phyloP scores from a whole-genome alignment of 1,284 basidiomycete genomes.

The Fistulinella cinereoalba region DNA sequence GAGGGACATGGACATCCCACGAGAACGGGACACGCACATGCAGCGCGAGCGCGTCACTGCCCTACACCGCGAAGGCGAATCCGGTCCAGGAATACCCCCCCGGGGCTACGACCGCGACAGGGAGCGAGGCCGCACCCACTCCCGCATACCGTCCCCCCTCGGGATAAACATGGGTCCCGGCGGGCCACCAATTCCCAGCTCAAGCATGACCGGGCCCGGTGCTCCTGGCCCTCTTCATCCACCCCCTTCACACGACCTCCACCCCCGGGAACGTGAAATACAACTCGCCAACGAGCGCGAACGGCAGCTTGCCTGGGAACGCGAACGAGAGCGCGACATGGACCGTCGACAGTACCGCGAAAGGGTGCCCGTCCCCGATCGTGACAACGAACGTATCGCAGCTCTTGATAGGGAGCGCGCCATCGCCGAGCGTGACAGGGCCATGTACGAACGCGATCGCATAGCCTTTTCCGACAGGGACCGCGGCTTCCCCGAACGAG shows the following conservation, averaged over 20 bases:
- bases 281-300: conserved; percentile 25
- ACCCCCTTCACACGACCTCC: conserved; percentile 18
- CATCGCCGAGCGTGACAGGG: conserved; percentile 25
- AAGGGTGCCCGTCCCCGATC: conserved; percentile 19
- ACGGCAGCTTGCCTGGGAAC: conserved; percentile 29
- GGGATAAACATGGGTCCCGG: conserved; percentile 12
- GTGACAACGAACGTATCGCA: conserved; percentile 18
- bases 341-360: conserved; percentile 29
- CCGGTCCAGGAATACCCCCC: conserved; percentile 23
- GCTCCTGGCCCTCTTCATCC: conserved; percentile 20
- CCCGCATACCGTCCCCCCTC: conserved; percentile 27
- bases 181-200: conserved; percentile 7
- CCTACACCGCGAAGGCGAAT: conserved; percentile 31
- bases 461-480: conserved; percentile 18
- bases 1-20: conserved; percentile 24
- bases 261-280: conserved; percentile 23
- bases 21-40: conserved; percentile 26
- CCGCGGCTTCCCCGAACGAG: conserved; percentile 22
- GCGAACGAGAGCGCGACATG: conserved; percentile 29
- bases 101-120: conserved; percentile 28
- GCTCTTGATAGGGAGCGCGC: conserved; percentile 23
- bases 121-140: conserved; percentile 27
- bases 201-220: conserved; percentile 19
- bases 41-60: conserved; percentile 26
- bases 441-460: conserved; percentile 27